A percentile compares a stretch with the other conserved stretches of the same genome.
Conservation (phyloP, 257 asterid genomes). For the Plantago major region DNA sequence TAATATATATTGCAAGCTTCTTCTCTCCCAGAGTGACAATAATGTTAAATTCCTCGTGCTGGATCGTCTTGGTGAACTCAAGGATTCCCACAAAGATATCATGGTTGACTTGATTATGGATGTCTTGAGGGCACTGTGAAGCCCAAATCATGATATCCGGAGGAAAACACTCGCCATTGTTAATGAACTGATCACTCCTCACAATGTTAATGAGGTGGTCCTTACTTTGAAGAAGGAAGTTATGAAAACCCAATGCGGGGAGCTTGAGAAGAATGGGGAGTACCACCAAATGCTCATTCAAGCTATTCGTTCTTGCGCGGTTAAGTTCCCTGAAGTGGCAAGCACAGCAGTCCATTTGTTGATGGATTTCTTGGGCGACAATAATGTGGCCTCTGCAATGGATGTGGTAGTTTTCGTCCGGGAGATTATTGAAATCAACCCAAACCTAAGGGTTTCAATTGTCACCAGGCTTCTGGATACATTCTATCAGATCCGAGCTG, state of each 20-base stretch:
- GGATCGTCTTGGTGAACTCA: conserved; percentile 80
- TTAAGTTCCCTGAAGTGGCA: conserved; percentile 94
- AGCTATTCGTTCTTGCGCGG: conserved; percentile 93
- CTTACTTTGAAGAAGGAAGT: conserved; percentile 92
- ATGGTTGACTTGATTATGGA: conserved; percentile 93
- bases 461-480: conserved; percentile 81
- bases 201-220: conserved; percentile 85
- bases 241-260: conserved; percentile 87
- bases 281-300: conserved; percentile 95
- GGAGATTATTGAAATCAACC: conserved; percentile 91
- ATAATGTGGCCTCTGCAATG: conserved; percentile 84
- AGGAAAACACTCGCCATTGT: conserved; percentile 91
- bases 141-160: conserved; percentile 83
- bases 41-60: conserved; percentile 84
- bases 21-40: conserved; percentile 87
- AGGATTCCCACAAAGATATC: conserved; percentile 67
- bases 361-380: conserved; percentile 98
- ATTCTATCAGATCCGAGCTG: conserved; percentile 88
- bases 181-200: conserved; percentile 79
- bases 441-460: conserved; percentile 84
- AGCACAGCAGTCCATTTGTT: conserved; percentile 88
- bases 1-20: conserved; percentile 86
- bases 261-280: conserved; percentile 89
- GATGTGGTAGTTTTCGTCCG: conserved; percentile 83
- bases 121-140: conserved; percentile 81